Conservation (phyloP, 768 basidiomycete species). For the Sistotremastrum suecicum region DNA sequence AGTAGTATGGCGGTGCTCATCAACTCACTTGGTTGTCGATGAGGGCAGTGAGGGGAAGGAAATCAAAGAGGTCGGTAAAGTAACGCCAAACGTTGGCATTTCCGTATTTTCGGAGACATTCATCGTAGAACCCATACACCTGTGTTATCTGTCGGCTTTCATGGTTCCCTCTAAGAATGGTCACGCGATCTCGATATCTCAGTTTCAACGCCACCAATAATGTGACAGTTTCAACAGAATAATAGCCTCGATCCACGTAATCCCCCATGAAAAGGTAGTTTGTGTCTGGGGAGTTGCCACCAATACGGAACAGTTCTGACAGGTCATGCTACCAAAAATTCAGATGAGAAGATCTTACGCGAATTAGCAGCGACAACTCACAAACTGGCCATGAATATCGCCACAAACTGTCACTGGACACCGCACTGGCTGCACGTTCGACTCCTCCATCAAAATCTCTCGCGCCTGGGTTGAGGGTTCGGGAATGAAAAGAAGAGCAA, state of each 20-base stretch:
- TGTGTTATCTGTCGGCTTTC: constrained; percentile 99
- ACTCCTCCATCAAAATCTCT: constrained; percentile 98
- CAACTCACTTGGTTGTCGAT: constrained; percentile 95
- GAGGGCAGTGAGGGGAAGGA: constrained; percentile 89
- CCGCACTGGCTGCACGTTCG: constrained; percentile 94
- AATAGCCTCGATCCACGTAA: constrained; percentile 98
- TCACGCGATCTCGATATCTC: constrained; percentile 95
- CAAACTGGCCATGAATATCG: constrained; percentile 99
- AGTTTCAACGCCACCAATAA: constrained; percentile 94
- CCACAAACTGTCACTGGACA: constrained; percentile 99
- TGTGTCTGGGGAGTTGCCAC: constrained; percentile 96
- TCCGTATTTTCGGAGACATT: constrained; percentile 98
- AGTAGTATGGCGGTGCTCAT: constrained; percentile 2
- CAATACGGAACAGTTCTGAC: constrained; percentile 95
- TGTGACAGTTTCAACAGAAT: constrained; percentile 97
- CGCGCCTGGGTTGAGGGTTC: constrained; percentile 48
- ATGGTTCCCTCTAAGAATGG: constrained; percentile 96
- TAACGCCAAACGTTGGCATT: constrained; percentile 99
- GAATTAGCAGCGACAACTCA: constrained; percentile 32
- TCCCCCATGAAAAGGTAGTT: constrained; percentile 99
- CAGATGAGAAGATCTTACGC: background rate
- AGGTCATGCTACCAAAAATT: constrained; percentile 75
- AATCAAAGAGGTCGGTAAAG: constrained; percentile 98
- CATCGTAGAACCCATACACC: constrained; percentile 99
- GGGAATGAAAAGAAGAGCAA: constrained; percentile 1